phyloP scores from a whole-genome alignment of 225 moss, liverwort and hornwort genomes.

The Neckera pumila region DNA sequence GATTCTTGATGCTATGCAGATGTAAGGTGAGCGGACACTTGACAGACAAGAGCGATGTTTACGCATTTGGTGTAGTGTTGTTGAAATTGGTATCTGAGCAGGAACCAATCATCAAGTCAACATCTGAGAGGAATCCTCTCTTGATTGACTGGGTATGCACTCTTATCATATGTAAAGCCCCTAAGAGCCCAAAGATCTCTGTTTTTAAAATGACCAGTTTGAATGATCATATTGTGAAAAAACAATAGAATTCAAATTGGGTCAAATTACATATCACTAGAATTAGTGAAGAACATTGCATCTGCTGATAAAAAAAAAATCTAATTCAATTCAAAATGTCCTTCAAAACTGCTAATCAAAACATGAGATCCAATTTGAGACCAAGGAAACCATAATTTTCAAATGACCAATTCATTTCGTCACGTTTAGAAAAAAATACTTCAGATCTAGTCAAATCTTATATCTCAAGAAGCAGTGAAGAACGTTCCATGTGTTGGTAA shows the following conservation, averaged over 20 bases:
- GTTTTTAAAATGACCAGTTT: neutral
- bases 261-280: neutral
- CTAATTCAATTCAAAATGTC: neutral
- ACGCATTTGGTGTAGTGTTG: conserved; percentile 39
- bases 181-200: neutral
- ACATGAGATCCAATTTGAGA: neutral
- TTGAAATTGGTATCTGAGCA: conserved; percentile 37
- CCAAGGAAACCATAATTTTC: neutral
- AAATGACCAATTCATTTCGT: neutral
- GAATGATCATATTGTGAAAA: neutral
- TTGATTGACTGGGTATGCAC: conserved; percentile 21
- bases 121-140: neutral
- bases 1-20: neutral
- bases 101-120: conserved; percentile 15
- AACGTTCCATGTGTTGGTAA: neutral
- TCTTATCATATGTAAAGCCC: neutral
- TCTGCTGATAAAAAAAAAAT: neutral
- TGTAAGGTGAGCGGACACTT: conserved; percentile 5
- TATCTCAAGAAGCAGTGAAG: neutral
- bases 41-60: conserved; percentile 43
- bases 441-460: neutral
- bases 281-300: neutral
- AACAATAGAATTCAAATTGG: neutral
- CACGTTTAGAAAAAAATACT: neutral
- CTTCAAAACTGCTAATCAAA: neutral